Percentiles rank a stretch among this genome's conserved stretches.
Conservation (phyloP, 495 filamentous ascomycete species). For the Penicillium taxi region DNA sequence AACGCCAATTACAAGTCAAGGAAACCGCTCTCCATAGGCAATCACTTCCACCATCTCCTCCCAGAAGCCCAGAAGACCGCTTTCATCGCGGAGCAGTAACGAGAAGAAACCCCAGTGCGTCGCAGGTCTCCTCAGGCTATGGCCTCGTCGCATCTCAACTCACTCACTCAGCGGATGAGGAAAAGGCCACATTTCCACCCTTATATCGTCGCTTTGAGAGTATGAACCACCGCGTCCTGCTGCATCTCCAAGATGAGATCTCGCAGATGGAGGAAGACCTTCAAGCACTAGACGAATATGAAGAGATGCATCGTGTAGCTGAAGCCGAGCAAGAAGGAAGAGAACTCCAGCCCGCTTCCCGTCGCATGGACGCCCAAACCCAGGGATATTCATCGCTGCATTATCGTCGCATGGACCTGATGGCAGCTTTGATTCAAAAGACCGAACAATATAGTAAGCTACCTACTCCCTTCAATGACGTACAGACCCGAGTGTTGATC, state of each 20-base stretch:
- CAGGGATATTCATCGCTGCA: constrained; percentile 61
- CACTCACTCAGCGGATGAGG: constrained; percentile 30
- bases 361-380: constrained; percentile 52
- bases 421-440: constrained; percentile 66
- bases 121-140: constrained; percentile 49
- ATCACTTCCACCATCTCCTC: constrained; percentile 31
- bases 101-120: constrained; percentile 19
- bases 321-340: constrained; percentile 42
- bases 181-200: constrained; percentile 45
- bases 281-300: constrained; percentile 59
- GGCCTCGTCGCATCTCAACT: constrained; percentile 57
- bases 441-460: constrained; percentile 75
- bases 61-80: constrained; percentile 31
- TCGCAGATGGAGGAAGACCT: constrained; percentile 70
- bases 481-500: too few species aligned
- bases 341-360: constrained; percentile 50
- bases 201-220: constrained; percentile 81
- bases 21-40: constrained; percentile 14
- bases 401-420: constrained; percentile 59
- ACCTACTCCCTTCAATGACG: neutral
- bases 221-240: constrained; percentile 75
- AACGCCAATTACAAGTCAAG: constrained; percentile 16
- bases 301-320: constrained; percentile 55
- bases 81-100: constrained; percentile 19
- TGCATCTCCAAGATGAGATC: constrained; percentile 84